Base-by-base conservation (phyloP, 305 asterid species). In the Stenogyne calaminthoides region DNA sequence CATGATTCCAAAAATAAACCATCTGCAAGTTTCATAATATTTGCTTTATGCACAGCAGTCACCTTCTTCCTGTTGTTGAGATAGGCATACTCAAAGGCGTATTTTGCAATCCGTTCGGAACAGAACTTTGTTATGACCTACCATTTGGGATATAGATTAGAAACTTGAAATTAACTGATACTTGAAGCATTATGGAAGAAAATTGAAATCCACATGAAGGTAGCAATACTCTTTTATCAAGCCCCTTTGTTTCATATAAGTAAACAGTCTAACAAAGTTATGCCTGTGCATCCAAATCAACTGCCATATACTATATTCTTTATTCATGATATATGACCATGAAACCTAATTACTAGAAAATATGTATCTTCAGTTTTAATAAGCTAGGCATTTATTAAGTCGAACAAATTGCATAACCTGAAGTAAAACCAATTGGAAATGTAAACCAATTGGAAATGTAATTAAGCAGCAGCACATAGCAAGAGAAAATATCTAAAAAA, bases 1-100 rank as follows among this genome's bases (percentile, higher is more conserved):
- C 98, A 95, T 14, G 99, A 92, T 74, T 95, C 99, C 44, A 95
- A 78, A 74, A 95, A 95, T 6, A 95, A 88, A 75, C 99, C 98
- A 82, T 95, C 99, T 3, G 99, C 99, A 85, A 95, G 99, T 78
- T 95, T 95, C 98, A 95, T 95, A 72, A 95, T 95, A 82, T 95
- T 95, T 59, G 99, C 99, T 80, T 95, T 95, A 83, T 95, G 99
- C 80, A 95, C 99, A 20, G 98, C 99, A 36, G 97, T 85, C 78
- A 95, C 99, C 76, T 85, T 87, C 92, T 89, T 95, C 78, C 99
- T 81, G 85, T 95, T 92, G 91, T 95, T 95, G 76, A 95, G 96
- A 78, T 95, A 88, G 68, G 99, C 96, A 86, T 95, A 95, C 89
- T 95, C 99, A 66, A 95, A 95, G 40, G 99, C 99, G 32, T 92